Evolutionary conservation across 1,139 yeast genomes (phyloP).

Genomic region (Nadsonia commutata): DNA sequence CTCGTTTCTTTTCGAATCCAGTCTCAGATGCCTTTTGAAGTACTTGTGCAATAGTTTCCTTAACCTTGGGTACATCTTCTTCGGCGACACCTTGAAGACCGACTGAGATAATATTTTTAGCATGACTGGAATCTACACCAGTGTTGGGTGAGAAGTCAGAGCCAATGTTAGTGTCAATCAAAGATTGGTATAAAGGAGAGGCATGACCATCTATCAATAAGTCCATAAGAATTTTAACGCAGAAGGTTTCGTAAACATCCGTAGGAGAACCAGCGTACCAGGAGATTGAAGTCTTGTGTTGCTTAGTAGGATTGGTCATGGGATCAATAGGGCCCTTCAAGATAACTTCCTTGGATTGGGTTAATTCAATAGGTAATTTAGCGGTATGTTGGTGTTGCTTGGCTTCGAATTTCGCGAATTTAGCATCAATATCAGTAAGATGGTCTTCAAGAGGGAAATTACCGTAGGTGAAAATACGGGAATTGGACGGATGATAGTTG

Average conservation of each 20-base stretch:
- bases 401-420: conserved; percentile 35
- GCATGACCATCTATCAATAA: conserved; percentile 83
- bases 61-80: conserved; percentile 32
- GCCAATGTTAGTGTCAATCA: conserved; percentile 75
- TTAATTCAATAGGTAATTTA: conserved; percentile 32
- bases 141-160: conserved; percentile 80
- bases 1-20: conserved; percentile 44
- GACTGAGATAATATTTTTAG: conserved; percentile 62
- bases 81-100: conserved; percentile 68
- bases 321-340: conserved; percentile 74
- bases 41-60: conserved; percentile 29
- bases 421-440: conserved; percentile 39
- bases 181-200: conserved; percentile 70
- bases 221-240: conserved; percentile 57
- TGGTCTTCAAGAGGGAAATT: conserved; percentile 51
- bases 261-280: conserved; percentile 74
- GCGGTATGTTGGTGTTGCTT: conserved; percentile 12
- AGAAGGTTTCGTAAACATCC: conserved; percentile 54
- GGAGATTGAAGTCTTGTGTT: conserved; percentile 66
- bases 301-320: conserved; percentile 56
- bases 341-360: conserved; percentile 22
- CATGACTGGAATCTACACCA: conserved; percentile 76
- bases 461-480: conserved; percentile 82
- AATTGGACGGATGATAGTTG: conserved; percentile 82
- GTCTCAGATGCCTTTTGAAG: conserved; percentile 21